Percentiles rank a stretch among this genome's conserved stretches.
These are phyloP conservation scores for Moringa oleifera DNA, from an alignment of 345 rosid species.

Conservation along the genomic window DNA sequence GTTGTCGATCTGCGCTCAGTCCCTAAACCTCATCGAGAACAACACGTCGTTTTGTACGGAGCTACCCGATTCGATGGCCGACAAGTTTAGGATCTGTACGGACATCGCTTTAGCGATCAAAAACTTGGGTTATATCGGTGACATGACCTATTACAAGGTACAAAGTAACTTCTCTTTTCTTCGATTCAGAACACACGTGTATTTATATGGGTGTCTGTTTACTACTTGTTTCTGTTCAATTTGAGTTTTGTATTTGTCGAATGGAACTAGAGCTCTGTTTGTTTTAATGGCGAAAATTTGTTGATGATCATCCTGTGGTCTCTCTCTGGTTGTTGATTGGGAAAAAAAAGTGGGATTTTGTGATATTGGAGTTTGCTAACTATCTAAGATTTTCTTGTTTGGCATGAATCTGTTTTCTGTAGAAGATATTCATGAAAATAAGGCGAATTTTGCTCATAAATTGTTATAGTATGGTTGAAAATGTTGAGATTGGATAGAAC, in stretches of 20 bases:
- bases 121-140: conserved; percentile 57
- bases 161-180: not conserved
- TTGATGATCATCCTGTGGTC: too few relatives aligned
- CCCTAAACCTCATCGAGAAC: conserved; percentile 45
- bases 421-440: too few relatives aligned
- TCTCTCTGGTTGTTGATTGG: too few relatives aligned
- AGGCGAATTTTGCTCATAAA: too few relatives aligned
- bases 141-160: conserved; percentile 64
- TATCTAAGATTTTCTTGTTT: not conserved
- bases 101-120: conserved; percentile 49
- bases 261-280: too few relatives aligned
- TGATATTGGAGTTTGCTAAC: too few relatives aligned
- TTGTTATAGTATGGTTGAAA: not conserved
- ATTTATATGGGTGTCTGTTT: too few relatives aligned
- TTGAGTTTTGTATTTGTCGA: too few relatives aligned
- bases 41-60: conserved; percentile 28
- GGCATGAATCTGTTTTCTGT: too few relatives aligned
- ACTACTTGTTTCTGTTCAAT: too few relatives aligned
- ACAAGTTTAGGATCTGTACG: conserved; percentile 53
- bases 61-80: conserved; percentile 45
- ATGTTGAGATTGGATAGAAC: not conserved
- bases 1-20: conserved; percentile 57
- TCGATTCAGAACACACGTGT: not conserved
- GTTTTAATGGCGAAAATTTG: too few relatives aligned
- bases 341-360: too few relatives aligned